Evolutionary conservation across 208 protist species (phyloP), one percentile per base, ranked within the genome.

Genomic region (Crithidia expoeki): DNA sequence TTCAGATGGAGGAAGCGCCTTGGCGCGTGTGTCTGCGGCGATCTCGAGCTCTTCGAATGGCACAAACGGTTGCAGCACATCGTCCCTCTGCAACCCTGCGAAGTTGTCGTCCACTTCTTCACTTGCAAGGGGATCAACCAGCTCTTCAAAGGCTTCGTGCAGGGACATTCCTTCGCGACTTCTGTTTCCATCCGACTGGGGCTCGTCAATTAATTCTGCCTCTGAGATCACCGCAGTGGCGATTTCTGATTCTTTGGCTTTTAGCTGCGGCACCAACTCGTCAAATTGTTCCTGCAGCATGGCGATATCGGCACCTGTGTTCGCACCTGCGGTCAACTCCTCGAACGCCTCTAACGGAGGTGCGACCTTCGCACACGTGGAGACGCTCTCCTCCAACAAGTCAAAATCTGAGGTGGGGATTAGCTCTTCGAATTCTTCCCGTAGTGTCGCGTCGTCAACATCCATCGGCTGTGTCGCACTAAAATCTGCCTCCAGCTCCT

Each of bases 61-160:
- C 33, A 4, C 21, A 4, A 4, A 33, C n/a, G 1, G 4, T 0
- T 6, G 3, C 11, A 27, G 46, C 36, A 47, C 5, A 4, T 47
- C 5, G 16, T 3, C 42, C n/a, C 14, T 47, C 42, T n/a, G 16
- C 5, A 9, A 47, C 4, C 42, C 42, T n/a, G 4, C 42, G 7
- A 25, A 46, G 5, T 28, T 33, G 6, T 9, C 16, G 3, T 38
- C n/a, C 32, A 3, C 36, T 2, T 23, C 38, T 19, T 38, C 51
- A 2, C n/a, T 11, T 2, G 25, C 36, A 12, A 11, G 4, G 14
- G 51, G 23, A 21, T 25, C 63, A 17, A 50, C 51, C 1, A 68
- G 50, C 23, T 68, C 51, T 23, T 59, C 63, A 55, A 68, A 59
- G 5, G 30, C 50, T 28, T 68, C 51, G 12, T 59, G 60, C 2